These are phyloP conservation scores for Fusarium sp. DNA, from an alignment of 2,329 filamentous ascomycete genomes.

Conservation along the genomic window DNA sequence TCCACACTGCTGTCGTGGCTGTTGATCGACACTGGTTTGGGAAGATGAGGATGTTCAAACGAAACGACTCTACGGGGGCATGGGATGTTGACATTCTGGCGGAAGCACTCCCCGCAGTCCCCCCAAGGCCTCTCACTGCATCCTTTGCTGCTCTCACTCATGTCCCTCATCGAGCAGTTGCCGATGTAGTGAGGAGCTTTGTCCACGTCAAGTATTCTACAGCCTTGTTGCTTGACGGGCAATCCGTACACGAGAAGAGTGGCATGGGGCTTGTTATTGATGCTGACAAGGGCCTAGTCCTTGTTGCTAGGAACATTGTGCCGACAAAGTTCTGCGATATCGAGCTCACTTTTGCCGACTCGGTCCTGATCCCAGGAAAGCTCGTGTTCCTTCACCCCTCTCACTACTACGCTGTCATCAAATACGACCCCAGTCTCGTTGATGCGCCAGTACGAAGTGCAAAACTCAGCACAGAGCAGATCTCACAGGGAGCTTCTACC, in stretches of 20 bases:
- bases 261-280: conserved; percentile 97
- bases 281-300: conserved; percentile 91
- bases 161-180: conserved; percentile 85
- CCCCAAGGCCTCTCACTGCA: conserved; percentile 79
- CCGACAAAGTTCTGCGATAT: conserved; percentile 98
- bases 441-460: conserved; percentile 92
- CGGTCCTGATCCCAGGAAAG: conserved; percentile 92
- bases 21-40: conserved; percentile 95
- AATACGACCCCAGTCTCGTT: conserved; percentile 92
- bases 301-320: conserved; percentile 92
- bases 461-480: conserved; percentile 80
- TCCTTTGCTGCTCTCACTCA: conserved; percentile 93
- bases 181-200: conserved; percentile 92
- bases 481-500: conserved; percentile 92
- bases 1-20: conserved; percentile 91
- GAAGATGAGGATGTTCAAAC: conserved; percentile 91
- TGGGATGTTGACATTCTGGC: conserved; percentile 94
- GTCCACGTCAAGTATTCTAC: conserved; percentile 92
- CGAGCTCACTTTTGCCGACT: conserved; percentile 95
- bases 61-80: conserved; percentile 88
- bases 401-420: conserved; percentile 94
- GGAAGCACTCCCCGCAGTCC: conserved; percentile 79
- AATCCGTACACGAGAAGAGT: conserved; percentile 74
- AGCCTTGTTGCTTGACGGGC: conserved; percentile 91
- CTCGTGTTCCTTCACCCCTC: conserved; percentile 95